Conservation (phyloP, 2,329 filamentous ascomycete species). For the Clarireedia sp. region DNA sequence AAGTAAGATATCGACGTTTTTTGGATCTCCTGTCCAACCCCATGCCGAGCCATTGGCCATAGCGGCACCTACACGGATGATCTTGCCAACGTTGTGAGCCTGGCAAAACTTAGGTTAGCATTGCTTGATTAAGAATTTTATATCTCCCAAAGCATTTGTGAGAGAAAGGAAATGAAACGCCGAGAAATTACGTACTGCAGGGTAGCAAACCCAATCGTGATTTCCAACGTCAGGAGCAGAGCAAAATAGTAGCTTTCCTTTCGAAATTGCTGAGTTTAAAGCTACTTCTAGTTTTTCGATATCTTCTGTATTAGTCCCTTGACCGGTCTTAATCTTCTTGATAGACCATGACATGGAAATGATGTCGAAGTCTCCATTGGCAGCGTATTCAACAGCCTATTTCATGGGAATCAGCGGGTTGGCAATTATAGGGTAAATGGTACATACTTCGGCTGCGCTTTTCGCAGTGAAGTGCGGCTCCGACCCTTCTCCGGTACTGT, state of each 20-base stretch:
- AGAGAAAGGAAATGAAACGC: too few species aligned
- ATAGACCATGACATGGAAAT: background rate
- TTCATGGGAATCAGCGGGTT: background rate
- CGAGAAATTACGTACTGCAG: background rate
- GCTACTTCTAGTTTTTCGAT: background rate
- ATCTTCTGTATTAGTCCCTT: background rate
- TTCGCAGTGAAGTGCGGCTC: background rate
- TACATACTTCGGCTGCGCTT: background rate
- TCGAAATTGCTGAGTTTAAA: background rate
- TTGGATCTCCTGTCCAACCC: background rate
- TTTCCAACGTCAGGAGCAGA: background rate
- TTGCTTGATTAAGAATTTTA: too few species aligned
- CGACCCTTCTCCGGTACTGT: background rate
- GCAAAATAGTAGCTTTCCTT: background rate
- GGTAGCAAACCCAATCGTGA: background rate
- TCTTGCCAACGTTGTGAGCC: too few species aligned
- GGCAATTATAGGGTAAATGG: background rate
- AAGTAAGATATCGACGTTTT: background rate
- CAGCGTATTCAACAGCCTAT: background rate
- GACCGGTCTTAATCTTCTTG: too few species aligned
- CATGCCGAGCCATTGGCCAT: background rate
- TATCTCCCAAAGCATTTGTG: too few species aligned
- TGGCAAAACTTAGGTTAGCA: too few species aligned
- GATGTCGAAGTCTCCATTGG: background rate
- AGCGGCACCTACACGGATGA: background rate